Base-by-base conservation (phyloP, 768 basidiomycete genomes). In the Pleurotus giganteus region DNA sequence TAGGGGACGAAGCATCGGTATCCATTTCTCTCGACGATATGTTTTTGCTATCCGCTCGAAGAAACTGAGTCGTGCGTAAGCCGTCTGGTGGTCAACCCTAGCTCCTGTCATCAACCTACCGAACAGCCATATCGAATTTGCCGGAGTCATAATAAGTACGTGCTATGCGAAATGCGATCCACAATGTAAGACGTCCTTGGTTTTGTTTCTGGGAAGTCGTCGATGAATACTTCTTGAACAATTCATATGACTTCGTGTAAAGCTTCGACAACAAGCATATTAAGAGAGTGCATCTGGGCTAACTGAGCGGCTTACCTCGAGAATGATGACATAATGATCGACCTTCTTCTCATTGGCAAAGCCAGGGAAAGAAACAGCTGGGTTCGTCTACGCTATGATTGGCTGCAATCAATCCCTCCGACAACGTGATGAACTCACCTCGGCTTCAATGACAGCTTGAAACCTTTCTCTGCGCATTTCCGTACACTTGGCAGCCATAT, bases 241-340 rank as follows among this genome's bases (percentile, higher is more conserved):
- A 67, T 60, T 96, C 92, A 69, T 99, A 98, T 1, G 97, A 79
- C 64, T 95, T 94, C 5, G 93, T 97, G 65, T 94, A 95, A 1
- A 99, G 78, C 92, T 95, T 57, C 17, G 11, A 55, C 41, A 44
- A 19, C 27, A 32, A 43, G 47, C 57, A 27, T 17, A 15, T 9
- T 17, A 4, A 26, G 13, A 3, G 11, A 19, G 6, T 12, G 27
- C 45, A 31, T 13, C 17, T 29, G 23, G 47, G 21, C 9, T 49
- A 32, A 19, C 12, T 23, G 32, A 4, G 1, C 27, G 8, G 60
- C 71, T 44, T 53, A 89, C 94, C 80, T 99, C 96, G 27, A 96
- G 73, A 37, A 91, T 83, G 32, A 95, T 74, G 1, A 82, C 80
- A 17, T 89, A 67, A 66, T 99, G 95, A 56, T 96, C 93, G 5